These are phyloP conservation scores for Termitomyces sp. DNA, from an alignment of 768 basidiomycete genomes.

Conservation along the genomic window DNA sequence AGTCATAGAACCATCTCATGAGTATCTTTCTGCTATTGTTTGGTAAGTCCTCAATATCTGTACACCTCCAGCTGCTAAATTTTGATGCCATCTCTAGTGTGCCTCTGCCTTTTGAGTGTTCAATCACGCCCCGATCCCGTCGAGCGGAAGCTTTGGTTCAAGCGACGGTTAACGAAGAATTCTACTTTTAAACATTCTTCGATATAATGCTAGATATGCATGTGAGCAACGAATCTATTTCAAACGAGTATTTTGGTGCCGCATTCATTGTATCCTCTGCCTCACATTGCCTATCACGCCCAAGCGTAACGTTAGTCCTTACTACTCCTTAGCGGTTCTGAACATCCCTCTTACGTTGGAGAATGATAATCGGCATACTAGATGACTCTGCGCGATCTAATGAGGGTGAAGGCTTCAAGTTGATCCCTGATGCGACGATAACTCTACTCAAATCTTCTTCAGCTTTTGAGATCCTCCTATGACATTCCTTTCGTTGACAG, in stretches of 20 bases:
- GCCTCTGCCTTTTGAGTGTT: constrained; percentile 5
- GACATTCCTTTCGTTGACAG: constrained; percentile 65
- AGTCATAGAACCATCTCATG: constrained; percentile 11
- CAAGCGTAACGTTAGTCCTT: too few relatives aligned
- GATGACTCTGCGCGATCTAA: too few relatives aligned
- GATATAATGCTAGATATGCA: too few relatives aligned
- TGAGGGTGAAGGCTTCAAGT: too few relatives aligned
- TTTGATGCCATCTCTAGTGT: background rate
- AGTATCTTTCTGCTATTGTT: constrained; percentile 5
- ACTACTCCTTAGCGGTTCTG: too few relatives aligned
- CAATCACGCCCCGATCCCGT: constrained; percentile 6
- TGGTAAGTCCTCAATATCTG: constrained; percentile 4
- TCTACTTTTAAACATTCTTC: background rate
- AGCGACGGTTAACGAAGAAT: background rate
- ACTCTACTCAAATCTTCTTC: constrained; percentile 17
- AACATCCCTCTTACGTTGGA: too few relatives aligned
- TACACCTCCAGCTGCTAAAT: background rate
- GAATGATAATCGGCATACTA: too few relatives aligned
- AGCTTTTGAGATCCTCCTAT: constrained; percentile 20
- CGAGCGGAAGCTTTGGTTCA: constrained; percentile 3
- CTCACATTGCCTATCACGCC: too few relatives aligned
- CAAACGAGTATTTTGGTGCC: too few relatives aligned
- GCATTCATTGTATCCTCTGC: too few relatives aligned
- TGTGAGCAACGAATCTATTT: too few relatives aligned
- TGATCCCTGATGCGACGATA: too few relatives aligned